phyloP scores from a whole-genome alignment of 108 stramenopile genomes.

The Epithemia pelagica region DNA sequence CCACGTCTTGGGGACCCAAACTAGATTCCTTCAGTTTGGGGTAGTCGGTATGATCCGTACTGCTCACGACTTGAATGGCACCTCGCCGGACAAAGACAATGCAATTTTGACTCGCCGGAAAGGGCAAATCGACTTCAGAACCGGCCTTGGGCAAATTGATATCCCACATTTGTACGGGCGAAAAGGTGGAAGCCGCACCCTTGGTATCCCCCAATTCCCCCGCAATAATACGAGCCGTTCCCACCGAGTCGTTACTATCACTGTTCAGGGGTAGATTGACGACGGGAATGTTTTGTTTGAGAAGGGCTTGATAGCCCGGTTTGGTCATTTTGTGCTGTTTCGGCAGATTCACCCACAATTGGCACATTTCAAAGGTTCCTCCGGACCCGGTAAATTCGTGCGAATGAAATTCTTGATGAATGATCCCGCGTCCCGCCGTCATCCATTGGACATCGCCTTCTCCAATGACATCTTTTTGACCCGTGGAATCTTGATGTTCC shows the following conservation, averaged over 20 bases:
- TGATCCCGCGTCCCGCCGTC: slow-evolving; percentile 91
- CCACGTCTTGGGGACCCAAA: slow-evolving; percentile 74
- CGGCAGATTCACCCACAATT: slow-evolving; percentile 88
- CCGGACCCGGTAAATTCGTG: slow-evolving; percentile 49
- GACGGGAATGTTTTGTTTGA: slow-evolving; percentile 51
- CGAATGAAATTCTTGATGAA: slow-evolving; percentile 84
- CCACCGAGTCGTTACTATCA: slow-evolving; percentile 2
- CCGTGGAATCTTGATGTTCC: slow-evolving; percentile 79
- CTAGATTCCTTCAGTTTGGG: slow-evolving; percentile 16
- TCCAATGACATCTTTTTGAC: slow-evolving; percentile 66
- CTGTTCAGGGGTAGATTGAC: slow-evolving; percentile 30
- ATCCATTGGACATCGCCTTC: slow-evolving; percentile 92
- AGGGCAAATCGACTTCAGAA: slow-evolving; percentile 53
- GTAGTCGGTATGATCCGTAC: not conserved
- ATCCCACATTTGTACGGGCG: slow-evolving; percentile 82
- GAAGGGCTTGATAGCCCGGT: slow-evolving; percentile 72
- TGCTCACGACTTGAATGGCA: slow-evolving; percentile 33
- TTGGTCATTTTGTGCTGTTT: slow-evolving; percentile 73
- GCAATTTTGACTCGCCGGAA: slow-evolving; percentile 58
- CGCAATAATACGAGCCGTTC: slow-evolving; percentile 65
- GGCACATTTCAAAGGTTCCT: slow-evolving; percentile 79
- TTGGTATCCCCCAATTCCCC: slow-evolving; percentile 55
- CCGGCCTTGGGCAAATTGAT: slow-evolving; percentile 37
- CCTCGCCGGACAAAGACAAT: slow-evolving; percentile 75
- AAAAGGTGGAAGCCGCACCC: slow-evolving; percentile 68